Percentiles rank a stretch among this genome's conserved stretches.
These are phyloP conservation scores for Marasmius tenuissimus DNA, from an alignment of 1,284 basidiomycete species.

Conservation along the genomic window DNA sequence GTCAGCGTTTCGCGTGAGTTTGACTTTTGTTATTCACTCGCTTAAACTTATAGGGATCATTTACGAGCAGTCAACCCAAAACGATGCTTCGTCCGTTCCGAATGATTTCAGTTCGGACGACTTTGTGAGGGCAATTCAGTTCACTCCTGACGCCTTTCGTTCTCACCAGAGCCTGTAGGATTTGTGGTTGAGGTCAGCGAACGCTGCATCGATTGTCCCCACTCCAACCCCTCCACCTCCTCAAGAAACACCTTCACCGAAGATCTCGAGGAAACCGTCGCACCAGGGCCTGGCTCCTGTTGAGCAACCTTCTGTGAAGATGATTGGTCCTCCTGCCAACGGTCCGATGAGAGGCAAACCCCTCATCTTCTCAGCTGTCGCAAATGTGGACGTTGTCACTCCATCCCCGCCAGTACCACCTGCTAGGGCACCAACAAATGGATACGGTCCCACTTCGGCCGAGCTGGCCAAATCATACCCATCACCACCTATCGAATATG, in stretches of 20 bases:
- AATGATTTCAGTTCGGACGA: background rate
- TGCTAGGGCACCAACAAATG: slow-evolving; percentile 1
- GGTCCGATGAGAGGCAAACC: slow-evolving; percentile 32
- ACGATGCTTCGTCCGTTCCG: background rate
- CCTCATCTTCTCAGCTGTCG: slow-evolving; percentile 39
- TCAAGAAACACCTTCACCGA: background rate
- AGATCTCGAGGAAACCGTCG: background rate
- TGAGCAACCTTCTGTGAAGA: background rate
- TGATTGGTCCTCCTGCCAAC: background rate
- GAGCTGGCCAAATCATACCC: background rate
- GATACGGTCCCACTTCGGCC: background rate
- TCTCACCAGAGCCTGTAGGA: background rate
- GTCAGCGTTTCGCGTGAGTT: background rate
- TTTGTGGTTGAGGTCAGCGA: background rate
- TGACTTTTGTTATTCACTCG: background rate
- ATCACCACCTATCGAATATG: background rate
- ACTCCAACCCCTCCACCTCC: background rate
- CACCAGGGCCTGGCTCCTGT: background rate
- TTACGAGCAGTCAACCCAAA: background rate
- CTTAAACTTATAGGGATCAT: background rate
- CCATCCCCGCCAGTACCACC: background rate
- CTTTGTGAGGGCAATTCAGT: background rate
- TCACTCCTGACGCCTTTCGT: background rate
- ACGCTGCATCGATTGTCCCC: background rate
- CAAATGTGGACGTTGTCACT: slow-evolving; percentile 16